phyloP scores from a whole-genome alignment of 805 yeast genomes.

The Blastobotrys chiropterorum region DNA sequence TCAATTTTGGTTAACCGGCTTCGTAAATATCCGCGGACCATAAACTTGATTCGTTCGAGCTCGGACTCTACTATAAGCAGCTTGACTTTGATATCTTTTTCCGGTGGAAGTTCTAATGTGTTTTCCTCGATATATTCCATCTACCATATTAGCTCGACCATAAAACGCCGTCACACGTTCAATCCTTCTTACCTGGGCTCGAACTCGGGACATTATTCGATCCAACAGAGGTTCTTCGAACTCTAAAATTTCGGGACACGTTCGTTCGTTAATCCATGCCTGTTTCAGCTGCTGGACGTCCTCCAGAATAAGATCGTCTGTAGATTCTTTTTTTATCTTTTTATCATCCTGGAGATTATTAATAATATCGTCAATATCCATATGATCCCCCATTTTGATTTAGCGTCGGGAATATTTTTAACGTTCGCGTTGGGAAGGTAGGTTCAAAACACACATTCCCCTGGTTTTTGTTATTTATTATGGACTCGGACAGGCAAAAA shows the following conservation, averaged over 20 bases:
- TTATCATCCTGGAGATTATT: conserved; percentile 11
- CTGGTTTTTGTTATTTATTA: no score
- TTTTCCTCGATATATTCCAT: conserved; percentile 72
- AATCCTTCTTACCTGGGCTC: conserved; percentile 32
- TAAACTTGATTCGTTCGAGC: conserved; percentile 75
- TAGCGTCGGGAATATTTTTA: not conserved
- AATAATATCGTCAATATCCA: conserved; percentile 22
- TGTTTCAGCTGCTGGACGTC: conserved; percentile 44
- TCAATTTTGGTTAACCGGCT: conserved; percentile 70
- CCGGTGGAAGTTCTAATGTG: conserved; percentile 65
- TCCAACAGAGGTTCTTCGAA: conserved; percentile 59
- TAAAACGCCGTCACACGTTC: no score
- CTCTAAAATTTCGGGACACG: conserved; percentile 79
- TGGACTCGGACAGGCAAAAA: conserved; percentile 29
- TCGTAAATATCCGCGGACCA: conserved; percentile 75
- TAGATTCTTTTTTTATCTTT: not conserved
- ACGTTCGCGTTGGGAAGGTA: not conserved
- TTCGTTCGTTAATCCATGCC: conserved; percentile 79
- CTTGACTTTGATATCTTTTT: conserved; percentile 60
- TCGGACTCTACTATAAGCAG: conserved; percentile 86
- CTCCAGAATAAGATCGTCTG: conserved; percentile 53
- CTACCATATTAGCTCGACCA: conserved; percentile 32
- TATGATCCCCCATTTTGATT: not conserved
- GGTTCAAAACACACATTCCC: not conserved
- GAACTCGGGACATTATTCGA: conserved; percentile 51